Percentiles rank a stretch among this genome's conserved stretches.
phyloP scores from a whole-genome alignment of 2,329 filamentous ascomycete species.

The Fusarium sp. region DNA sequence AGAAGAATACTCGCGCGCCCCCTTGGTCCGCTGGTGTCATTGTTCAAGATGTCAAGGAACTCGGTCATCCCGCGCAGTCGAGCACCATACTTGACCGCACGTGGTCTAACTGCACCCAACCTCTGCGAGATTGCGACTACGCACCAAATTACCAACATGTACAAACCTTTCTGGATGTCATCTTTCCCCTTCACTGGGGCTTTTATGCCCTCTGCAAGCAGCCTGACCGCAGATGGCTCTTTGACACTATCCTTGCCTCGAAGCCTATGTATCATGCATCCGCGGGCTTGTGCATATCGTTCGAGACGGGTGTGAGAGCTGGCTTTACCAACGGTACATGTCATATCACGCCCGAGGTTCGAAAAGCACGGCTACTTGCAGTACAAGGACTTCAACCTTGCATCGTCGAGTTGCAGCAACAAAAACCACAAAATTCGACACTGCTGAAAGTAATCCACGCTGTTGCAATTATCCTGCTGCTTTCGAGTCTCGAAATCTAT shows the following conservation, averaged over 20 bases:
- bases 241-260: conserved; percentile 13
- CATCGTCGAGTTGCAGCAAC: conserved; percentile 3
- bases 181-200: conserved; percentile 18
- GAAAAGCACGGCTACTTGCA: conserved; percentile 2
- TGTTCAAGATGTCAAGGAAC: conserved; percentile 6
- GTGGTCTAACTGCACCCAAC: conserved; percentile 11
- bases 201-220: conserved; percentile 5
- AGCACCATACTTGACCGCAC: conserved; percentile 6
- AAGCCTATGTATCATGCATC: conserved; percentile 18
- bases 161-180: conserved; percentile 13
- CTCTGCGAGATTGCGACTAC: conserved; percentile 12
- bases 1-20: background rate
- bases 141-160: conserved; percentile 4
- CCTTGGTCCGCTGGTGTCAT: conserved; percentile 3
- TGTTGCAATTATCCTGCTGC: conserved; percentile 7
- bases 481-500: conserved; percentile 12
- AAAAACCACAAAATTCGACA: background rate
- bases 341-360: conserved; percentile 10
- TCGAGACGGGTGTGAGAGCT: background rate
- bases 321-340: conserved; percentile 12
- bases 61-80: background rate
- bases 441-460: conserved; percentile 1
- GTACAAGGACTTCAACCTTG: conserved; percentile 5
- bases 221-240: conserved; percentile 12
- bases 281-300: conserved; percentile 6